Conservation (phyloP, 2,329 filamentous ascomycete species). For the Atkinsonella hypoxylon region DNA sequence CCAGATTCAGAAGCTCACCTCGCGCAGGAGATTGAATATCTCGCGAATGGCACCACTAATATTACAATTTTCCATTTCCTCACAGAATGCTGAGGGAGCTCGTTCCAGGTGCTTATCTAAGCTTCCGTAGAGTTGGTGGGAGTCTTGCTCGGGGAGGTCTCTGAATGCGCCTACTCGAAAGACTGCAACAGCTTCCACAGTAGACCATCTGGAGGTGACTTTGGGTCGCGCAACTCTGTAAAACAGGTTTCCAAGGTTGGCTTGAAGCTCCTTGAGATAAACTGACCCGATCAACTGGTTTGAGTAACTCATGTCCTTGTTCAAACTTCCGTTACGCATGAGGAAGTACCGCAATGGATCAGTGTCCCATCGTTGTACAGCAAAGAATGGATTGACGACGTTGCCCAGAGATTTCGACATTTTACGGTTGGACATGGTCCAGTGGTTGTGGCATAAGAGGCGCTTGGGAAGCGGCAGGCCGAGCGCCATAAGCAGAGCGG, state of each 20-base stretch:
- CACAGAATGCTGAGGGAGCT: slow-evolving; percentile 21
- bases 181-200: slow-evolving; percentile 41
- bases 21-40: slow-evolving; percentile 49
- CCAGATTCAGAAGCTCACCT: slow-evolving; percentile 29
- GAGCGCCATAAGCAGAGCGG: slow-evolving; percentile 83
- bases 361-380: slow-evolving; percentile 75
- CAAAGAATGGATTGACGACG: slow-evolving; percentile 88
- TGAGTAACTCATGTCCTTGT: slow-evolving; percentile 71
- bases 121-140: slow-evolving; percentile 13
- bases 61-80: slow-evolving; percentile 51
- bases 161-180: slow-evolving; percentile 17
- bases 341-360: slow-evolving; percentile 88
- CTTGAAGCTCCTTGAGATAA: slow-evolving; percentile 71
- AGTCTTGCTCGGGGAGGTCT: not conserved
- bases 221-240: slow-evolving; percentile 57
- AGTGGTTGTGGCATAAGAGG: slow-evolving; percentile 84
- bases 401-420: slow-evolving; percentile 97
- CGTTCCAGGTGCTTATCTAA: slow-evolving; percentile 14
- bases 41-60: slow-evolving; percentile 52
- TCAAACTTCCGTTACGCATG: slow-evolving; percentile 64
- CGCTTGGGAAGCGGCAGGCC: slow-evolving; percentile 66
- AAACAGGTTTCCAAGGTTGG: slow-evolving; percentile 69
- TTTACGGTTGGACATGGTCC: slow-evolving; percentile 83
- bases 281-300: slow-evolving; percentile 62
- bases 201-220: slow-evolving; percentile 44